Conservation (phyloP, 192 early-diverging fungal genomes). For the Podila verticillata region DNA sequence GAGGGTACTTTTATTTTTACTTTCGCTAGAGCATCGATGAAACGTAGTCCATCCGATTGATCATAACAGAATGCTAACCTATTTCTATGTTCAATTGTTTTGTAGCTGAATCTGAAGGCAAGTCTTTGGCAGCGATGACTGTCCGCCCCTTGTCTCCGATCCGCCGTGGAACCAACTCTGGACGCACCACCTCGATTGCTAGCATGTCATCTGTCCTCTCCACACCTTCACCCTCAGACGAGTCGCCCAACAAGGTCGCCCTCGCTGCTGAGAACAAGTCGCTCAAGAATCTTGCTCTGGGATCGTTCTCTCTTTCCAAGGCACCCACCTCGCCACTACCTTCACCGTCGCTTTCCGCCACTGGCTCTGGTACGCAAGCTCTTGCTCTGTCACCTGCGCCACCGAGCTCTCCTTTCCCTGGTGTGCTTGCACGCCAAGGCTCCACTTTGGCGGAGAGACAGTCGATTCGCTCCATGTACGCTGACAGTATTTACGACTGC, state of each 20-base stretch:
- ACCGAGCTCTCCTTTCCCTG: slow-evolving; percentile 16
- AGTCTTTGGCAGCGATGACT: slow-evolving; percentile 6
- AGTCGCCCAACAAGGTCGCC: background rate
- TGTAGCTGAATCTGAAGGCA: background rate
- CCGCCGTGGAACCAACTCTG: slow-evolving; percentile 20
- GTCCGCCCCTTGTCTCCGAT: slow-evolving; percentile 48
- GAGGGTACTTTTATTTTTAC: slow-evolving; percentile 21
- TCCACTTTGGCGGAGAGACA: slow-evolving; percentile 32
- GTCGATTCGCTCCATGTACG: slow-evolving; percentile 41
- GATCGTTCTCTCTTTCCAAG: slow-evolving; percentile 22
- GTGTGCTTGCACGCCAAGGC: slow-evolving; percentile 26
- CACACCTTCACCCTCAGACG: slow-evolving; percentile 10
- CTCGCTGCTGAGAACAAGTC: background rate
- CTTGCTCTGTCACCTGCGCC: background rate
- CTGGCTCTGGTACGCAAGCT: background rate
- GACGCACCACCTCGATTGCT: slow-evolving; percentile 8
- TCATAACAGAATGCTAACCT: too few species aligned
- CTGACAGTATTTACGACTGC: slow-evolving; percentile 49
- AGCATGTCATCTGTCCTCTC: slow-evolving; percentile 36
- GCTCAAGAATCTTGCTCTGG: slow-evolving; percentile 14
- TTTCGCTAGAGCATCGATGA: too few species aligned
- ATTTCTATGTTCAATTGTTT: too few species aligned
- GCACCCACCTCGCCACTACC: slow-evolving; percentile 45
- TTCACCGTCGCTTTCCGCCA: slow-evolving; percentile 12
- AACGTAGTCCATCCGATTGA: too few species aligned